Evolutionary conservation across 139 green algal genomes (phyloP).

Genomic region (Penium margaritaceum): DNA sequence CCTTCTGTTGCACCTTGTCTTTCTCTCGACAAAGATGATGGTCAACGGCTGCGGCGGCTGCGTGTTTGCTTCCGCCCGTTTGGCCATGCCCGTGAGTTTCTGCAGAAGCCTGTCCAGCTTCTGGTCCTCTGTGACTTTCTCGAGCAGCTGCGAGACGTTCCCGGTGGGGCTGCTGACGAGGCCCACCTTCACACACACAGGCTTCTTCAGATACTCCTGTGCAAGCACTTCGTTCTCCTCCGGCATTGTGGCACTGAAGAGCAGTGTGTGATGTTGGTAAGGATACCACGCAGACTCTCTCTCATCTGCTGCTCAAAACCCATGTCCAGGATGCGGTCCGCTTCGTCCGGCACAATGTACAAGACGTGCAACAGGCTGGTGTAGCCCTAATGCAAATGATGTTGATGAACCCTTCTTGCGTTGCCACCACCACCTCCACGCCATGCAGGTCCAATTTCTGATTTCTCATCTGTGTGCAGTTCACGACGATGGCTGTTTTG

Average conservation of each 20-base stretch:
- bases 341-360: conserved; percentile 59
- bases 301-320: conserved; percentile 89
- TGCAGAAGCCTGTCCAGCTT: no score
- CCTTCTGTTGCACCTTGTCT: no score
- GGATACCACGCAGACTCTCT: no score
- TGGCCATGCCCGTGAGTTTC: no score
- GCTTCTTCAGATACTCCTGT: conserved; percentile 54
- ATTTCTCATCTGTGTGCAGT: no score
- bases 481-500: no score
- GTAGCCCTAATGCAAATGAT: conserved; percentile 57
- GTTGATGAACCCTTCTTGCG: conserved; percentile 55
- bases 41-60: conserved; percentile 64
- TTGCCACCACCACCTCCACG: conserved; percentile 57
- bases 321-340: conserved; percentile 92
- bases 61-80: no score
- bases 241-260: conserved; percentile 86
- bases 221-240: conserved; percentile 80
- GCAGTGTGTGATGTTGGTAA: conserved; percentile 74
- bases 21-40: conserved; percentile 82
- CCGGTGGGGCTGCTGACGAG: conserved; percentile 63
- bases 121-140: conserved; percentile 58
- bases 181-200: conserved; percentile 61
- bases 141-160: conserved; percentile 69
- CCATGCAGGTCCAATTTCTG: conserved; percentile 48
- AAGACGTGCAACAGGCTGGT: conserved; percentile 44